These are phyloP conservation scores for Eudorina sp. DNA, from an alignment of 139 green algal genomes.

Conservation along the genomic window DNA sequence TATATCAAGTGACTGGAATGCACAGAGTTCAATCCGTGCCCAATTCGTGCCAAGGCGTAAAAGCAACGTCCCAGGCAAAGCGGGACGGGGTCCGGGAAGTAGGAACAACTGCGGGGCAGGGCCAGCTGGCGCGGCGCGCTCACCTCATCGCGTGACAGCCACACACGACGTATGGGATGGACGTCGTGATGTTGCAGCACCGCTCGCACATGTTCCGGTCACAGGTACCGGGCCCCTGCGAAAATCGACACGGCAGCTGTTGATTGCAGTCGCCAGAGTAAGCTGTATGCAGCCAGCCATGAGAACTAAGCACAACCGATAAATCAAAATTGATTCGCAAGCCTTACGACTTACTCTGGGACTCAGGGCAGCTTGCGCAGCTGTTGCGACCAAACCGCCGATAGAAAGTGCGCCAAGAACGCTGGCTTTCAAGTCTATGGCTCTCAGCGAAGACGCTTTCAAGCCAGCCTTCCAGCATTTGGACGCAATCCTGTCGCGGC, in stretches of 20 bases:
- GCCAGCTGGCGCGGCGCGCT: too few species aligned
- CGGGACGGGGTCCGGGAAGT: too few species aligned
- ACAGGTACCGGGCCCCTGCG: slow-evolving; percentile 63
- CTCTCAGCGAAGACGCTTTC: background rate
- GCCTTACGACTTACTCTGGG: background rate
- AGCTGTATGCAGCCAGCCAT: too few species aligned
- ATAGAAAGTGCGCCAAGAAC: background rate
- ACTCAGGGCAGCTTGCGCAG: background rate
- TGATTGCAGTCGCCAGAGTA: too few species aligned
- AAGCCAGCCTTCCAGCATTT: background rate
- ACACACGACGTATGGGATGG: slow-evolving; percentile 71
- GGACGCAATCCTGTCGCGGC: background rate
- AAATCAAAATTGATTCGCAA: too few species aligned
- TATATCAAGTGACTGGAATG: too few species aligned
- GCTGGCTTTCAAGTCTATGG: background rate
- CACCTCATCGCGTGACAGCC: slow-evolving; percentile 70
- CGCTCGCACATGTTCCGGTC: slow-evolving; percentile 75
- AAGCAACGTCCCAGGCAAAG: too few species aligned
- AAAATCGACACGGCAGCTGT: background rate
- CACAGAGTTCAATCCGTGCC: too few species aligned
- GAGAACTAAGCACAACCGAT: too few species aligned
- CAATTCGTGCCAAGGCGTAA: too few species aligned
- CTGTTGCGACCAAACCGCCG: slow-evolving; percentile 6
- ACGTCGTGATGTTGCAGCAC: slow-evolving; percentile 75
- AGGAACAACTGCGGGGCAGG: too few species aligned